Base-by-base conservation (phyloP, 371 early-diverging fungal species). In the Dinochytrium kinnereticum region DNA sequence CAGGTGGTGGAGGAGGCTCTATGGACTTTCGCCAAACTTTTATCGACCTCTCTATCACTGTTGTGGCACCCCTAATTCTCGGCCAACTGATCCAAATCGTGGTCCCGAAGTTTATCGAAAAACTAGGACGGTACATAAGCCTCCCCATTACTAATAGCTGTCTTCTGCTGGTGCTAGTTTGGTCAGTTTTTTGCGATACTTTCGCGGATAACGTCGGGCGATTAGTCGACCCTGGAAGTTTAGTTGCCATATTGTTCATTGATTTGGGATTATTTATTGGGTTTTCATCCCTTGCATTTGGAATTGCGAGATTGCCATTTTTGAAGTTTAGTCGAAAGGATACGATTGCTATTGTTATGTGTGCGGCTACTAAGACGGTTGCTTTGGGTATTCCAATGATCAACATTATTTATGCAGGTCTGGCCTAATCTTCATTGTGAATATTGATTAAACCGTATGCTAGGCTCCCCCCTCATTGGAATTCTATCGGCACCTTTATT, bases 371-470 rank as follows among this genome's bases (percentile, higher is more conserved):
- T 0, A 93, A 93, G 76, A 91, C 93, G 0, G 90, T 93, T 0
- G 90, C 92, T 1, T 86, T 93, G 85, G 93, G 93, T 0, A 88
- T 92, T 2, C 93, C 93, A 0, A 78, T 93, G 74, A 91, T 93
- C 80, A 90, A 90, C 77, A 88, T 92, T 7, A 80, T 93, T 34
- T 93, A 90, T 72, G 78, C 76, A n/a, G 65, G 70, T 70, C 26
- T n/a, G 7, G 7, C 5, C 26, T 13, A 34, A 34, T 7, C 36
- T 26, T 13, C 26, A 33, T 33, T 33, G 5, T 5, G 36, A 17
- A 61, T 31, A 5, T 13, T 55, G 17, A n/a, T 53, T 37, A 3
- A 49, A 39, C 34, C 34, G 28, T 2, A 5, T n/a, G 2, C 1
- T 51, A 64, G 77, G 74, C 21, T 55, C 66, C 1, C 81, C 81